Percentiles rank a stretch among this genome's conserved stretches.
These are phyloP conservation scores for Isoetes taiwanensis DNA, from an alignment of 75 land plant genomes.

Conservation along the genomic window DNA sequence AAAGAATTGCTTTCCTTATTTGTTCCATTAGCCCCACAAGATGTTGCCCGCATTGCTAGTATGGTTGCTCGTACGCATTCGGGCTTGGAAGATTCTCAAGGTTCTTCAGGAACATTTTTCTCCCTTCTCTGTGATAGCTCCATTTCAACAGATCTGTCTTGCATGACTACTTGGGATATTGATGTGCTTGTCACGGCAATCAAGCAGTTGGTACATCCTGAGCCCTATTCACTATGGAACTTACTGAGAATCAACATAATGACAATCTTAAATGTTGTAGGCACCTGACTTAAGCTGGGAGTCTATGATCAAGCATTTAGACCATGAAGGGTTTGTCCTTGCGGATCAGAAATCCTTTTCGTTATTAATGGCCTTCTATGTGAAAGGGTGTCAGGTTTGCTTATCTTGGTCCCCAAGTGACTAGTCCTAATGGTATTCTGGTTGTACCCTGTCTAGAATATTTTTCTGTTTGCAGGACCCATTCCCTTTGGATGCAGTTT, in stretches of 20 bases:
- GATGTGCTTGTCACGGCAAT: slow-evolving; percentile 64
- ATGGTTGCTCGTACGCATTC: slow-evolving; percentile 47
- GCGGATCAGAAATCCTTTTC: slow-evolving; percentile 63
- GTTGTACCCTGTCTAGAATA: neutral
- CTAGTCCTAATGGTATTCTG: neutral
- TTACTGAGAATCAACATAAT: too few species aligned
- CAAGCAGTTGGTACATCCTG: slow-evolving; percentile 60
- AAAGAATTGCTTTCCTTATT: slow-evolving; percentile 58
- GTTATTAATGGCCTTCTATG: slow-evolving; percentile 50
- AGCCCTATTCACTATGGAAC: too few species aligned
- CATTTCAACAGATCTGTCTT: slow-evolving; percentile 20
- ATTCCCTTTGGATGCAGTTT: slow-evolving; percentile 68
- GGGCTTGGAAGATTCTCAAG: slow-evolving; percentile 62
- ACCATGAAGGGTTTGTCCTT: slow-evolving; percentile 80
- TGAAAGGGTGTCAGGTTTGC: slow-evolving; percentile 52
- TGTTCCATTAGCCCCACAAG: slow-evolving; percentile 38
- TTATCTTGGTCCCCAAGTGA: too few species aligned
- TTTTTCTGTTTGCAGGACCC: slow-evolving; percentile 41
- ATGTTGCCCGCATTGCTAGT: slow-evolving; percentile 50
- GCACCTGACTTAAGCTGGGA: slow-evolving; percentile 67
- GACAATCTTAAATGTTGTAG: slow-evolving; percentile 20
- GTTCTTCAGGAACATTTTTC: slow-evolving; percentile 35
- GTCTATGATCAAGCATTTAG: slow-evolving; percentile 55
- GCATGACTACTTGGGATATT: slow-evolving; percentile 55
- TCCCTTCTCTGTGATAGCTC: slow-evolving; percentile 34